Evolutionary conservation across 2,329 filamentous ascomycete genomes (phyloP).

Genomic region (Didymella segeticola): DNA sequence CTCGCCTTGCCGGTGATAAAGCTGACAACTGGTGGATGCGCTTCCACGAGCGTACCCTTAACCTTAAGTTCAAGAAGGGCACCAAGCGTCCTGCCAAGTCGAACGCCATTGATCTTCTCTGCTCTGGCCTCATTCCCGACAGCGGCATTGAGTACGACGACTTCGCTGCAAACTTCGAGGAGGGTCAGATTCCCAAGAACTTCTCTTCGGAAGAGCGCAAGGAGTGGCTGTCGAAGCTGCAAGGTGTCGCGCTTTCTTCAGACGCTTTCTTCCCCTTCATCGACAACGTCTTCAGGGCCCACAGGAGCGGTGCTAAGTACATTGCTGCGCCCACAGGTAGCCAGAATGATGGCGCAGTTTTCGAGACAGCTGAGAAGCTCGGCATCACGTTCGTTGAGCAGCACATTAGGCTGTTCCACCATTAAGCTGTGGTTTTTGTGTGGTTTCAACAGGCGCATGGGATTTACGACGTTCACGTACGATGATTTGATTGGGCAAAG

Average conservation of each 20-base stretch:
- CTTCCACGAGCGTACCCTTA: slow-evolving; percentile 88
- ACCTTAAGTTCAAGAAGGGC: slow-evolving; percentile 96
- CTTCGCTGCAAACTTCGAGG: slow-evolving; percentile 89
- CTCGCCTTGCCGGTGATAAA: slow-evolving; percentile 94
- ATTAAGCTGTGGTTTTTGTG: slow-evolving; percentile 60
- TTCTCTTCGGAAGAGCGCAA: slow-evolving; percentile 87
- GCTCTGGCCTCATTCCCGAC: slow-evolving; percentile 86
- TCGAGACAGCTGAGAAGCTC: slow-evolving; percentile 89
- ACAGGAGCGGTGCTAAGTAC: slow-evolving; percentile 90
- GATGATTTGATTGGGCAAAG: slow-evolving; percentile 12
- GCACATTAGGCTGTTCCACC: slow-evolving; percentile 91
- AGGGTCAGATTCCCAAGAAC: slow-evolving; percentile 71
- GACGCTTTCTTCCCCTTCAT: slow-evolving; percentile 99
- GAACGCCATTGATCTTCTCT: slow-evolving; percentile 95
- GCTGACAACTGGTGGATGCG: slow-evolving; percentile 99
- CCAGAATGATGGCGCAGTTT: slow-evolving; percentile 81
- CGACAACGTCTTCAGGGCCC: slow-evolving; percentile 94
- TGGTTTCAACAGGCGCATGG: slow-evolving; percentile 15
- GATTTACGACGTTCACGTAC: slow-evolving; percentile 18
- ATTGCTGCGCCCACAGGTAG: slow-evolving; percentile 91
- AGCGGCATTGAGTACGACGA: slow-evolving; percentile 81
- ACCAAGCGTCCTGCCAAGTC: slow-evolving; percentile 97
- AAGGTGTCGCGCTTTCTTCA: slow-evolving; percentile 83
- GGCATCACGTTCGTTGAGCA: slow-evolving; percentile 96
- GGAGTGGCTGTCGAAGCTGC: slow-evolving; percentile 83